A percentile compares a stretch with the other conserved stretches of the same genome.
These are phyloP conservation scores for Aureobasidium sp. DNA, from an alignment of 2,329 filamentous ascomycete genomes.

Conservation along the genomic window DNA sequence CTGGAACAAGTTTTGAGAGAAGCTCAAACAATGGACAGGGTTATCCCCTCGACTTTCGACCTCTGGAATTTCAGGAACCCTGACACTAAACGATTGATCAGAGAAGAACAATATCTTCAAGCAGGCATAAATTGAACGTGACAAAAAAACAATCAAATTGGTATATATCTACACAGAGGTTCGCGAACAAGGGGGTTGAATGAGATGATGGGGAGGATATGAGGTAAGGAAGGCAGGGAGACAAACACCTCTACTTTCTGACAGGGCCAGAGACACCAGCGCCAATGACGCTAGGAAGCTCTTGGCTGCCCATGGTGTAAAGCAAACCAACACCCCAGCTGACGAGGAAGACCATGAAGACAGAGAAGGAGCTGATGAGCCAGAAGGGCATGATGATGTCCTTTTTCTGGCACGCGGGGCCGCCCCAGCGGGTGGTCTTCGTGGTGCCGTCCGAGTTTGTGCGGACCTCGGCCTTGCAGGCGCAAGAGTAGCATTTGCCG, in stretches of 20 bases:
- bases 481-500: conserved; percentile 67
- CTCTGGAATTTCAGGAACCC: no score
- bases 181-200: not conserved
- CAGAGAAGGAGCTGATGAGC: conserved; percentile 68
- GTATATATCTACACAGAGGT: conserved; percentile 14
- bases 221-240: not conserved
- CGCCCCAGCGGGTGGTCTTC: conserved; percentile 71
- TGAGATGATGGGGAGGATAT: not conserved
- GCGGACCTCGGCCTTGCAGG: conserved; percentile 57
- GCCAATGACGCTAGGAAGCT: conserved; percentile 89
- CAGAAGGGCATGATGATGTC: conserved; percentile 87
- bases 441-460: conserved; percentile 44
- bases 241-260: conserved; percentile 7
- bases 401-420: conserved; percentile 80
- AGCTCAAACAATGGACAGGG: not conserved
- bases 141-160: conserved; percentile 13
- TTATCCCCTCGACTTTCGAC: not conserved
- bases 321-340: conserved; percentile 69
- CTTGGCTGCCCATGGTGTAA: conserved; percentile 76
- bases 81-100: not conserved
- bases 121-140: not conserved
- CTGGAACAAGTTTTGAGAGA: no score
- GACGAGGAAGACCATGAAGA: conserved; percentile 62
- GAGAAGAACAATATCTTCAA: not conserved
- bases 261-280: conserved; percentile 76